Base-by-base conservation (phyloP, 2,329 filamentous ascomycete species). In the Akanthomyces uredinophilus region DNA sequence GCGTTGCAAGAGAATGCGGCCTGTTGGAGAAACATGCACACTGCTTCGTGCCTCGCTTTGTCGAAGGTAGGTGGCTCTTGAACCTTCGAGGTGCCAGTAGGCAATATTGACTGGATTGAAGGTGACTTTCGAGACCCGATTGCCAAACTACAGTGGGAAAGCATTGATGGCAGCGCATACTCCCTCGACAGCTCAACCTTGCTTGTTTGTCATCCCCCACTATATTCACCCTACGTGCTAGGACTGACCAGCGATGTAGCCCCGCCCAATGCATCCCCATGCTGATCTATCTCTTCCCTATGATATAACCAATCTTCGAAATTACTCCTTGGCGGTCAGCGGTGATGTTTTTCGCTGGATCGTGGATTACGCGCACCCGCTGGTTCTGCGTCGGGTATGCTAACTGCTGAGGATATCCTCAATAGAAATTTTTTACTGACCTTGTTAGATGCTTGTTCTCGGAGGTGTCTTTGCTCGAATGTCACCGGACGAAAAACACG, bases 401-500 rank as follows among this genome's bases (percentile, higher is more conserved):
- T 53, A 27, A 32, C 24, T 13, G 14, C 16, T 16, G 14, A 39
- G 44, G 11, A 20, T 27, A 1, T 11, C 1, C 1, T 7, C 2
- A 16, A 14, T 54, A 11, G 6, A 47, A 18, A 22, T 50, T 65
- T 1, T 52, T 7, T 24, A 47, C 68, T 47, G 39, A 63, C 29
- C 11, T 18, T 16, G 43, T 14, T 73, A 95, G 81, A 94, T 98
- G 87, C 90, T 99, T 60, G 88, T 96, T 41, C 85, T 85, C 60
- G 93, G 94, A 29, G 94, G 95, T 74, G 92, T 99, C 1, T 99
- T 96, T 74, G 96, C 95, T 4, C 89, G 95, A 68, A 99, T 99
- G 95, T 98, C 94, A 1, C 96, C 95, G 0, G 96, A 99, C 72
- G 95, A 99, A 75, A 99, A 99, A 74, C 93, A 97, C 71, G 96